A percentile compares a stretch with the other conserved stretches of the same genome.
phyloP scores from a whole-genome alignment of 2,329 filamentous ascomycete species.

The Penicillium digitatum region DNA sequence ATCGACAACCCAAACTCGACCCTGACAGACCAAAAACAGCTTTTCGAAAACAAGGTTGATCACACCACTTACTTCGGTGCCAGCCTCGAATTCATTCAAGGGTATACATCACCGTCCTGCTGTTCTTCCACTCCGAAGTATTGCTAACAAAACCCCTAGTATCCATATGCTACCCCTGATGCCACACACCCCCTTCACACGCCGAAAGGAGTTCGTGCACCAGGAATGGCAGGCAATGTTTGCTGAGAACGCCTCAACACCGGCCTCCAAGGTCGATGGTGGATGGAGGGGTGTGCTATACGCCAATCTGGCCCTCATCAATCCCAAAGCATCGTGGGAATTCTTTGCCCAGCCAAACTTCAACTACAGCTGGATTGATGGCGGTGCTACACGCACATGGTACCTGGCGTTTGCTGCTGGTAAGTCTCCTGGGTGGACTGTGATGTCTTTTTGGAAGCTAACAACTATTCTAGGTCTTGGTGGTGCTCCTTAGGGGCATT shows the following conservation, averaged over 20 bases:
- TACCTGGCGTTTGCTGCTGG: slow-evolving; percentile 76
- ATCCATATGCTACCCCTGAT: slow-evolving; percentile 81
- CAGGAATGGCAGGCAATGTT: slow-evolving; percentile 85
- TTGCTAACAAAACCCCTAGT: slow-evolving; percentile 47
- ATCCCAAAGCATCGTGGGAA: slow-evolving; percentile 64
- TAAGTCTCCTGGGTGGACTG: slow-evolving; percentile 29
- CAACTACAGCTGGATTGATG: slow-evolving; percentile 63
- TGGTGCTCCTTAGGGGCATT: background rate
- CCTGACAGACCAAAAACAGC: slow-evolving; percentile 24
- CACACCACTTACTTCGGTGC: slow-evolving; percentile 85
- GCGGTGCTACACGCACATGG: slow-evolving; percentile 79
- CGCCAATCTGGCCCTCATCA: slow-evolving; percentile 73
- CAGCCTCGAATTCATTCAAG: slow-evolving; percentile 66
- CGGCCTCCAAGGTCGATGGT: slow-evolving; percentile 54
- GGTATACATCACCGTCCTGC: slow-evolving; percentile 30
- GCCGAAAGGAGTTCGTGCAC: slow-evolving; percentile 65
- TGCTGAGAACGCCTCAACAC: slow-evolving; percentile 60
- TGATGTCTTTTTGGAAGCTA: background rate
- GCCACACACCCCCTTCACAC: slow-evolving; percentile 63
- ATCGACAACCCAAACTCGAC: background rate
- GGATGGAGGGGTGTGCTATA: slow-evolving; percentile 86
- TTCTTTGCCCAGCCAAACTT: slow-evolving; percentile 70
- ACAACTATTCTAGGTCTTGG: slow-evolving; percentile 7
- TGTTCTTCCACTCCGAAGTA: background rate
- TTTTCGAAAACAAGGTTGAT: slow-evolving; percentile 95